Conservation (phyloP, 2,329 filamentous ascomycete species). For the Mariannaea sp. region DNA sequence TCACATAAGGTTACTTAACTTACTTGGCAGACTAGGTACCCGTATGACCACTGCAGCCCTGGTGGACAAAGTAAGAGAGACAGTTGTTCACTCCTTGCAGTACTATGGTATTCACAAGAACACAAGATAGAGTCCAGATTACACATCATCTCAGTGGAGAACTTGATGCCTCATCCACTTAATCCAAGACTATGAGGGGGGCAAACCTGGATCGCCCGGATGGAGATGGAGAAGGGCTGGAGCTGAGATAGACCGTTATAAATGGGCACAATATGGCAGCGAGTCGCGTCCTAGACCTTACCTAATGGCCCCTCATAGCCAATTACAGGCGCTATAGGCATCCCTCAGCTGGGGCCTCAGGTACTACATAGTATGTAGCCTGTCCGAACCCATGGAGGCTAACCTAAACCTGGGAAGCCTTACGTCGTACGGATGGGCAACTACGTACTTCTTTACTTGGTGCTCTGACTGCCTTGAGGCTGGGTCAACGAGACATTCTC, state of each 20-base stretch:
- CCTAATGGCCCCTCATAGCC: neutral
- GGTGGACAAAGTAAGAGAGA: too few species aligned
- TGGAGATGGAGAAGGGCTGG: neutral
- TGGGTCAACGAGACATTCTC: conserved; percentile 32
- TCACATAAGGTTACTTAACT: too few species aligned
- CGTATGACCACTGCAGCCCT: too few species aligned
- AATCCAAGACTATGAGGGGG: neutral
- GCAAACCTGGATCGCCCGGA: conserved; percentile 5
- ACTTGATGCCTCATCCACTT: neutral
- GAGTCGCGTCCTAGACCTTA: neutral
- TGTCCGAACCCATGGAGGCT: conserved; percentile 21
- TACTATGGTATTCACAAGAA: too few species aligned
- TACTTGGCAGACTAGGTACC: too few species aligned
- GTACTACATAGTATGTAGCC: conserved; percentile 6
- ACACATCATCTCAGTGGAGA: conserved; percentile 5
- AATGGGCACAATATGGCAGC: neutral
- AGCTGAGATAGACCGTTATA: neutral
- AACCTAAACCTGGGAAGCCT: conserved; percentile 27
- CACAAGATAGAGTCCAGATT: too few species aligned
- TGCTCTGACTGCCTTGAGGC: conserved; percentile 31
- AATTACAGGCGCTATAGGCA: neutral
- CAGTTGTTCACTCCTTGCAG: too few species aligned
- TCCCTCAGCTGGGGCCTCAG: conserved; percentile 8
- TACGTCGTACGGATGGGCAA: too few species aligned
- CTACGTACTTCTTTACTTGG: conserved; percentile 17